These are phyloP conservation scores for Hypericum androsaemum DNA, from an alignment of 345 rosid genomes.

Conservation along the genomic window DNA sequence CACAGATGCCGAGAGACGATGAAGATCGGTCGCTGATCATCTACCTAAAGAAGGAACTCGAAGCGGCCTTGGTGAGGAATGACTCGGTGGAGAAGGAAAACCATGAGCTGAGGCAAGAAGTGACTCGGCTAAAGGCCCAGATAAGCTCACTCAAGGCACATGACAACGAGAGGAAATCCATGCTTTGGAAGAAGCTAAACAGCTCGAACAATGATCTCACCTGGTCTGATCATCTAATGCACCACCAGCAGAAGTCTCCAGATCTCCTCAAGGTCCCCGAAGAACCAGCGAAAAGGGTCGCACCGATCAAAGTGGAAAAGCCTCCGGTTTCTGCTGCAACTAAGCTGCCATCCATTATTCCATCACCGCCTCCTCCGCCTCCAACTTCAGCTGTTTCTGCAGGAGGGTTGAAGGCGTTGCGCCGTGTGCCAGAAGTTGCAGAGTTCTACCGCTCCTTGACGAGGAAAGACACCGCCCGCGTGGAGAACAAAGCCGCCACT, in stretches of 20 bases:
- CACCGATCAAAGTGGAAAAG: too few species aligned
- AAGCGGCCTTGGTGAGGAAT: conserved; percentile 41
- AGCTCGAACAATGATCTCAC: conserved; percentile 30
- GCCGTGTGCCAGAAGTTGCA: conserved; percentile 72
- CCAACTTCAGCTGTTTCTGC: conserved; percentile 41
- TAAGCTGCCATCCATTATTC: conserved; percentile 13
- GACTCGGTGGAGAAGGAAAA: conserved; percentile 70
- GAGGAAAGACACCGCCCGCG: conserved; percentile 39
- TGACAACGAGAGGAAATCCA: conserved; percentile 74
- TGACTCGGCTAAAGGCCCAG: conserved; percentile 54
- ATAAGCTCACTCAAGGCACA: conserved; percentile 63
- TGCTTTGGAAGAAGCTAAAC: conserved; percentile 88
- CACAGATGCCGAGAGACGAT: conserved; percentile 24
- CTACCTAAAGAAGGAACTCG: conserved; percentile 53
- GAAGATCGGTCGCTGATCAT: conserved; percentile 43
- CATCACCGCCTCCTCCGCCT: conserved; percentile 72
- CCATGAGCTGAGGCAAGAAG: conserved; percentile 60
- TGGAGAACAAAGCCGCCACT: conserved; percentile 35
- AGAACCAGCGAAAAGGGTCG: conserved; percentile 17
- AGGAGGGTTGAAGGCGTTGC: conserved; percentile 41
- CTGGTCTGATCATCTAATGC: conserved; percentile 15
- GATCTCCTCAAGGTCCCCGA: conserved; percentile 30
- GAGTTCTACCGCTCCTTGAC: conserved; percentile 80
- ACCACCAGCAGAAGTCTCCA: conserved; percentile 34
- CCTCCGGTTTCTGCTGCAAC: background rate